These are phyloP conservation scores for Phlebopus sp. DNA, from an alignment of 1,284 basidiomycete species.

Conservation along the genomic window DNA sequence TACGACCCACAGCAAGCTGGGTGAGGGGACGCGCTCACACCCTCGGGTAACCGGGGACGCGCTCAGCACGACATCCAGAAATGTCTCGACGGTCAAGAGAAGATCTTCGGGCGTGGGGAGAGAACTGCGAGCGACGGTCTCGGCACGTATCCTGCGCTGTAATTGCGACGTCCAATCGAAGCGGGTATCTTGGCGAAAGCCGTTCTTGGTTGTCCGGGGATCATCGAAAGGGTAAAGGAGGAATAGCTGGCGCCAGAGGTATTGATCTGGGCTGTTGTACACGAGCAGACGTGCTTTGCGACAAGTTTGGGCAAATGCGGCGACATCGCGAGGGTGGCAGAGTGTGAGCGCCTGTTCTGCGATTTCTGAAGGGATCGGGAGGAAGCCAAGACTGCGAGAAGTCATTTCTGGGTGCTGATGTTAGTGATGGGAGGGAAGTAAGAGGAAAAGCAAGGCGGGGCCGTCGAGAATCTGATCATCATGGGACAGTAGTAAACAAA, in stretches of 20 bases:
- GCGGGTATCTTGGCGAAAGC: slow-evolving; percentile 10
- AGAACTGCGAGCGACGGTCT: slow-evolving; percentile 29
- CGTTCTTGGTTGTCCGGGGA: slow-evolving; percentile 37
- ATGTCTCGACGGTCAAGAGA: slow-evolving; percentile 38
- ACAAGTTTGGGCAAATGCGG: slow-evolving; percentile 54
- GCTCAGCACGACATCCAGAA: slow-evolving; percentile 42
- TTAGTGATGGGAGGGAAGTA: background rate
- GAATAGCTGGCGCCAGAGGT: slow-evolving; percentile 65
- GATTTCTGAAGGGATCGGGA: slow-evolving; percentile 52
- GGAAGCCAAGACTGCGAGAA: slow-evolving; percentile 12
- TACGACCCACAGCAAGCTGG: slow-evolving; percentile 41
- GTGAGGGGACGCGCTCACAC: slow-evolving; percentile 28
- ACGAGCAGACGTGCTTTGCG: slow-evolving; percentile 44
- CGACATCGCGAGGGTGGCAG: slow-evolving; percentile 53
- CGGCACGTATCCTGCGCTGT: slow-evolving; percentile 39
- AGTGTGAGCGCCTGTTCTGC: slow-evolving; percentile 52
- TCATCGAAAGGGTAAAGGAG: slow-evolving; percentile 57
- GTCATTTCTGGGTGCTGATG: slow-evolving; percentile 10
- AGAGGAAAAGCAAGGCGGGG: background rate
- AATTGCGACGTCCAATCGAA: slow-evolving; percentile 42
- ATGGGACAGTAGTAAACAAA: background rate
- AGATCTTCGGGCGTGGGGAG: slow-evolving; percentile 30
- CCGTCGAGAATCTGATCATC: background rate
- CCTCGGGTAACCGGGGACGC: slow-evolving; percentile 35
- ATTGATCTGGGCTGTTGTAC: slow-evolving; percentile 48